Conservation (phyloP, 2,329 filamentous ascomycete species). For the Neonectria ditissima region DNA sequence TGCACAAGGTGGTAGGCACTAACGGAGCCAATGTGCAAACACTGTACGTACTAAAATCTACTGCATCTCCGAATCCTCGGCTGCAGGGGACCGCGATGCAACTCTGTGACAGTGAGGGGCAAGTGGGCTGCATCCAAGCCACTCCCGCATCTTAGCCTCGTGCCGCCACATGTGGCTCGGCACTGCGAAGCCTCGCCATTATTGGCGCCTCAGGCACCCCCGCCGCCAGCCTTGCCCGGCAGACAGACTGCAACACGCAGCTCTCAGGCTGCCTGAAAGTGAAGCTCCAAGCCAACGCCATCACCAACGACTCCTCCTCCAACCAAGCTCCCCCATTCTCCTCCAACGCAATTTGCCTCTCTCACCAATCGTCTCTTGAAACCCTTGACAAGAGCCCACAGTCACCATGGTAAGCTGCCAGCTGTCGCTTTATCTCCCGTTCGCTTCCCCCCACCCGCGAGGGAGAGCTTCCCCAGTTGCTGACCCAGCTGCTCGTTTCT, state of each 20-base stretch:
- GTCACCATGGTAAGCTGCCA: constrained; percentile 49
- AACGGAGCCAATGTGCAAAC: neutral
- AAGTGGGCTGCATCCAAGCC: constrained; percentile 34
- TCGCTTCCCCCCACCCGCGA: constrained; percentile 35
- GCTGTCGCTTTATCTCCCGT: constrained; percentile 19
- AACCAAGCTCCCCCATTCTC: constrained; percentile 29
- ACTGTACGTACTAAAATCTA: neutral
- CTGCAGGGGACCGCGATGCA: constrained; percentile 26
- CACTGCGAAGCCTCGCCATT: constrained; percentile 18
- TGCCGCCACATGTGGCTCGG: constrained; percentile 21
- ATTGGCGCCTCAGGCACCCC: constrained; percentile 48
- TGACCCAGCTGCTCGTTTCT: constrained; percentile 36
- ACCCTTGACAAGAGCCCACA: constrained; percentile 30
- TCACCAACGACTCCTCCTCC: constrained; percentile 40
- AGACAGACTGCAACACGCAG: constrained; percentile 52
- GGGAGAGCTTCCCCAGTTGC: constrained; percentile 40
- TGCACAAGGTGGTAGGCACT: neutral
- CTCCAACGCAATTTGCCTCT: constrained; percentile 17
- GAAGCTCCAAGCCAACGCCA: constrained; percentile 50
- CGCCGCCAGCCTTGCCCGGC: constrained; percentile 42
- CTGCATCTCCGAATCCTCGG: constrained; percentile 25
- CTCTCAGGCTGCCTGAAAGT: constrained; percentile 58
- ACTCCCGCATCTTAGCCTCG: constrained; percentile 37
- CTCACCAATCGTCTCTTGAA: constrained; percentile 11
- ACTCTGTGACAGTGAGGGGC: constrained; percentile 23